Evolutionary conservation across 2,329 filamentous ascomycete species (phyloP), one percentile per base, ranked within the genome.

Genomic region (Fusarium clavum): DNA sequence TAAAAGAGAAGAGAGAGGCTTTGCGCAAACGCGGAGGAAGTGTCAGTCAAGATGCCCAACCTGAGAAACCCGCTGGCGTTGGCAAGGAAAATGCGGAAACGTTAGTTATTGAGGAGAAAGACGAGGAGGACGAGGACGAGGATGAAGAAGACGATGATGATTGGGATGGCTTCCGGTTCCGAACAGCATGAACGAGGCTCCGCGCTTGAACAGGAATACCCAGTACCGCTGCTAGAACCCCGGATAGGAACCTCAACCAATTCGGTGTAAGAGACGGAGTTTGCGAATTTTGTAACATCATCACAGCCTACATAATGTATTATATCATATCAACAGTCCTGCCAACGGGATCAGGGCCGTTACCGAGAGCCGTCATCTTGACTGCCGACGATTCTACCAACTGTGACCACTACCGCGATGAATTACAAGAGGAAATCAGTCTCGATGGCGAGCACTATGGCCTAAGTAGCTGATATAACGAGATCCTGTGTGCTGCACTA

Each of bases 1-100:
- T 95, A 57, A 91, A 92, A 77, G 89, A 92, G 76, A 89, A 88
- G 78, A 84, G 92, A 48, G 92, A 94, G 75, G 88, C 89, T 57
- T 77, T 94, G 66, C 84, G 82, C 73, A 85, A 83, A 63, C 73
- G 78, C 13, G 73, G 74, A 18, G 76, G 75, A 56, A 78, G 75
- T 34, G 63, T 76, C 51, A 69, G 73, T 16, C 77, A 76, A 43
- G 76, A 73, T 67, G 68, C 59, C 13, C 77, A 74, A 51, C 68
- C 71, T 34, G 71, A 44, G 32, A 71, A 69, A 60, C 61, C 45
- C 52, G 57, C 27, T 60, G 44, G 46, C 4, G 57, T 64, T 18
- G 75, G 62, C 22, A 77, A 80, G 60, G 80, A 76, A 49, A 78
- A 75, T 44, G 48, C 71, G n/a, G 73, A 76, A 52, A 70, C 68